These are phyloP conservation scores for Aspergillus bombycis DNA, from an alignment of 2,329 filamentous ascomycete species.

Conservation along the genomic window DNA sequence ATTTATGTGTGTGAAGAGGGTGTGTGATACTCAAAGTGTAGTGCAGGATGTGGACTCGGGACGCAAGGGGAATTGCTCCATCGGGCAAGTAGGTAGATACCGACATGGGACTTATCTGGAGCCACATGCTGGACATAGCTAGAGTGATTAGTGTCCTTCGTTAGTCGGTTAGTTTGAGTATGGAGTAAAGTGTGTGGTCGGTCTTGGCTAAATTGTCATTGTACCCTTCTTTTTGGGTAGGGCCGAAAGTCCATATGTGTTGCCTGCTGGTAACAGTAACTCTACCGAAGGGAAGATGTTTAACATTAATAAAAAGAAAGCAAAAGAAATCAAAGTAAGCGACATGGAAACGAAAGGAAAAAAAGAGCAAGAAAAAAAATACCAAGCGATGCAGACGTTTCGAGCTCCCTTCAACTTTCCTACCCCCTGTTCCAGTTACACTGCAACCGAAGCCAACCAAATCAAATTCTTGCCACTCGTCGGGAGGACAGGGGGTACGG, in stretches of 20 bases:
- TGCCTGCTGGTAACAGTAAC: neutral
- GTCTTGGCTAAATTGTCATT: neutral
- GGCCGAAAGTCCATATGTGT: neutral
- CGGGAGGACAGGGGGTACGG: neutral
- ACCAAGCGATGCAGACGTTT: neutral
- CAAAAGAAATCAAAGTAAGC: neutral
- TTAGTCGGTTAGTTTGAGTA: neutral
- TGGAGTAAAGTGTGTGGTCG: neutral
- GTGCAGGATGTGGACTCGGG: conserved; percentile 19
- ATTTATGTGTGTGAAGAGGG: neutral
- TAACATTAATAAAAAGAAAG: neutral
- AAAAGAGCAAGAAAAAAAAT: neutral
- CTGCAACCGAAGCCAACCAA: neutral
- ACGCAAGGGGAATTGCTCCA: conserved; percentile 28
- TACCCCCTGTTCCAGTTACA: conserved; percentile 17
- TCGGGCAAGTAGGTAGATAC: conserved; percentile 1
- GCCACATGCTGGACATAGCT: conserved; percentile 22
- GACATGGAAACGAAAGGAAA: neutral
- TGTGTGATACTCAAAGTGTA: neutral
- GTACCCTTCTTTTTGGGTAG: neutral
- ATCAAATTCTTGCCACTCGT: conserved; percentile 6
- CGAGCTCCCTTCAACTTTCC: conserved; percentile 5
- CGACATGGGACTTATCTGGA: neutral
- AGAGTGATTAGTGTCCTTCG: conserved; percentile 4
- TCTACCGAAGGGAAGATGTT: neutral